Evolutionary conservation across 148 eudicot species (phyloP).

Genomic region (Rhododendron mucronatum): DNA sequence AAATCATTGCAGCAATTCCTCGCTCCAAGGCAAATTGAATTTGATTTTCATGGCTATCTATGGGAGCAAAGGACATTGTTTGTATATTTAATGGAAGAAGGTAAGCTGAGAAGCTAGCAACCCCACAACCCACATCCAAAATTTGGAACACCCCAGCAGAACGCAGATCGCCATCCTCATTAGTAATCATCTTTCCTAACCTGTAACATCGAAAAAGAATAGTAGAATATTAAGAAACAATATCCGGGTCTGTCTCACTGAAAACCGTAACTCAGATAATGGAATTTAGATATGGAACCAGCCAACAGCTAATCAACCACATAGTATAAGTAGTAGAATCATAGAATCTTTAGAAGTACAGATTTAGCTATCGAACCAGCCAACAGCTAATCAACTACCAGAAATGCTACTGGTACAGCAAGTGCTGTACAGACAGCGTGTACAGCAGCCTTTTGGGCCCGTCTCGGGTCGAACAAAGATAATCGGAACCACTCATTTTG

Average conservation of each 20-base stretch:
- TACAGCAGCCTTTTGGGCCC: no score
- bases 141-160: conserved; percentile 87
- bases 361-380: not conserved
- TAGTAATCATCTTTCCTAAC: conserved; percentile 91
- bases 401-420: no score
- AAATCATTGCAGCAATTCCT: conserved; percentile 89
- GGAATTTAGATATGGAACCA: not conserved
- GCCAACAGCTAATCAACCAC: not conserved
- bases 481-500: no score
- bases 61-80: conserved; percentile 98
- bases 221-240: not conserved
- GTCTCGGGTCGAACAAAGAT: no score
- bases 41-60: conserved; percentile 96
- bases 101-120: conserved; percentile 93
- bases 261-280: not conserved
- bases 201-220: conserved; percentile 30
- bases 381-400: not conserved
- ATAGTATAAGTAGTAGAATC: not conserved
- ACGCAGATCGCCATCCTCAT: conserved; percentile 71
- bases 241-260: not conserved
- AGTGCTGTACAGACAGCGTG: no score
- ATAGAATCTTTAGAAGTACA: not conserved
- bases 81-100: conserved; percentile 72
- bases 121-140: conserved; percentile 97
- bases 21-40: conserved; percentile 96